Conservation (phyloP, 176 grass and related monocot genomes). For the Juncus inflexus region DNA sequence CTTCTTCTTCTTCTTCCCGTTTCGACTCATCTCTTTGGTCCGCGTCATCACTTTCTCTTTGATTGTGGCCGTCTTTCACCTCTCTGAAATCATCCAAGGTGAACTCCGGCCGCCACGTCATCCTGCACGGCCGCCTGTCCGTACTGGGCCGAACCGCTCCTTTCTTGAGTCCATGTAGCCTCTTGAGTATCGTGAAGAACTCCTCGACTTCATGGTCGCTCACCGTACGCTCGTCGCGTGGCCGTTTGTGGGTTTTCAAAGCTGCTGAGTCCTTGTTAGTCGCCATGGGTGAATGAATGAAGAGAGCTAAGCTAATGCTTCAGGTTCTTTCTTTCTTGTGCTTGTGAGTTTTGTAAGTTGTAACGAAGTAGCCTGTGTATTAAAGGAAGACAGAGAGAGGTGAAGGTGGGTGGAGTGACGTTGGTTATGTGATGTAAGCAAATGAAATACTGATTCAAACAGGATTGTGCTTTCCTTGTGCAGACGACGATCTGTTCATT, state of each 20-base stretch:
- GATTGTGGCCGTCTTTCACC: background rate
- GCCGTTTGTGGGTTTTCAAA: background rate
- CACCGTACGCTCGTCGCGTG: constrained; percentile 9
- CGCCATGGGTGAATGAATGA: background rate
- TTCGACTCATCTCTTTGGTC: background rate
- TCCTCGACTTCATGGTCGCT: constrained; percentile 21
- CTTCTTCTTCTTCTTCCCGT: too few relatives aligned
- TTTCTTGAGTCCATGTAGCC: constrained; percentile 15
- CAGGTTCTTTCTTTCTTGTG: background rate
- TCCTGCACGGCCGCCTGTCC: background rate
- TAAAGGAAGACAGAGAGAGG: background rate
- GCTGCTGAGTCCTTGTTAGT: background rate
- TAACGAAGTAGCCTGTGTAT: background rate
- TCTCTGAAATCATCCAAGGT: constrained; percentile 26
- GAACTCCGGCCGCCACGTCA: constrained; percentile 20
- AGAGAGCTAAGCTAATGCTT: too few relatives aligned
- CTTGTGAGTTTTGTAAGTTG: background rate
- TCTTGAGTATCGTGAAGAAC: constrained; percentile 22
- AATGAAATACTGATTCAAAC: background rate
- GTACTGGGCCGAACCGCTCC: background rate
- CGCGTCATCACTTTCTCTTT: background rate
- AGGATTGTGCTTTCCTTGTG: too few relatives aligned
- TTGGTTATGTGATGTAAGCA: background rate
- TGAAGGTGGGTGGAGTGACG: constrained; percentile 7
- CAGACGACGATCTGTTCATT: too few relatives aligned